Evolutionary conservation across 2,329 filamentous ascomycete species (phyloP).

Genomic region (Ophiobolus disseminans): DNA sequence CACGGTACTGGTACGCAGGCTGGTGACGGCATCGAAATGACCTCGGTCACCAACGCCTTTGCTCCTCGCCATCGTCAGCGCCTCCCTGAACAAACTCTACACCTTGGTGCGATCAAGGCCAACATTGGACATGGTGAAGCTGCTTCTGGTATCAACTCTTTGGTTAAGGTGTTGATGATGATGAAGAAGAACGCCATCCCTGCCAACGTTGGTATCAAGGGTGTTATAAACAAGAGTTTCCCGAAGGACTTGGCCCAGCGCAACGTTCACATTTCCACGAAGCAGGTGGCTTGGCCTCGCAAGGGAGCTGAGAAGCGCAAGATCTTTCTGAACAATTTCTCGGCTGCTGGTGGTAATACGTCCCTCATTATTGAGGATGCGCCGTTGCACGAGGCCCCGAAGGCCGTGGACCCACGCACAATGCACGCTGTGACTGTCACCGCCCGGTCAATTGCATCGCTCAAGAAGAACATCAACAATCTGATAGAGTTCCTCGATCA

Average conservation of each 20-base stretch:
- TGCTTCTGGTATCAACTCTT: slow-evolving; percentile 62
- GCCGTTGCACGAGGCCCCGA: slow-evolving; percentile 52
- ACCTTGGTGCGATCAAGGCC: slow-evolving; percentile 63
- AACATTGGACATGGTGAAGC: slow-evolving; percentile 64
- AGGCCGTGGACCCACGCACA: slow-evolving; percentile 53
- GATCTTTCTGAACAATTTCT: slow-evolving; percentile 62
- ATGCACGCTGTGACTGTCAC: slow-evolving; percentile 59
- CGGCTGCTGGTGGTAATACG: slow-evolving; percentile 62
- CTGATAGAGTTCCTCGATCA: slow-evolving; percentile 56
- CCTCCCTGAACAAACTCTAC: slow-evolving; percentile 57
- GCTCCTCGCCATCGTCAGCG: slow-evolving; percentile 61
- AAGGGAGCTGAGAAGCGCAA: slow-evolving; percentile 58
- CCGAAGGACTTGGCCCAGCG: slow-evolving; percentile 60
- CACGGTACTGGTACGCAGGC: slow-evolving; percentile 89
- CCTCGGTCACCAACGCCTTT: slow-evolving; percentile 72
- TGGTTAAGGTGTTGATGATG: slow-evolving; percentile 62
- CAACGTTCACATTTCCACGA: slow-evolving; percentile 60
- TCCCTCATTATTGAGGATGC: slow-evolving; percentile 61
- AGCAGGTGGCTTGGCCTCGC: slow-evolving; percentile 55
- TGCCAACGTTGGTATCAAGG: slow-evolving; percentile 63
- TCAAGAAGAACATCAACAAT: slow-evolving; percentile 60
- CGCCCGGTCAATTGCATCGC: slow-evolving; percentile 58
- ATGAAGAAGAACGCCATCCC: slow-evolving; percentile 62
- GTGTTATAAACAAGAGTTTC: slow-evolving; percentile 63
- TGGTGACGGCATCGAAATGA: slow-evolving; percentile 83